Conservation (phyloP, 257 asterid genomes). For the Solanum lycopersicoides region DNA sequence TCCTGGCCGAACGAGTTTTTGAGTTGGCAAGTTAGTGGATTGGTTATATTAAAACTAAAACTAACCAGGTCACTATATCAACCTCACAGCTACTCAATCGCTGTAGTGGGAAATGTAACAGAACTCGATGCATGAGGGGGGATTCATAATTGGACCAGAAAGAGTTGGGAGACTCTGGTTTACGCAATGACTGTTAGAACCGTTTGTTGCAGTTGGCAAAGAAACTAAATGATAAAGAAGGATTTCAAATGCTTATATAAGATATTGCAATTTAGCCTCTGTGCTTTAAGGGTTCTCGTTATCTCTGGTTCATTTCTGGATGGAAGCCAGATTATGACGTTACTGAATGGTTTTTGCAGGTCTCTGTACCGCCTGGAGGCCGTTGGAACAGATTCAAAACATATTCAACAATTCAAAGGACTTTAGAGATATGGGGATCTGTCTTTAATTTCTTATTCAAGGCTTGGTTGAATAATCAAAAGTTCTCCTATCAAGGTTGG, state of each 20-base stretch:
- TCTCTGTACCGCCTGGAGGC: conserved; percentile 94
- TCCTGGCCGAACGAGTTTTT: not conserved
- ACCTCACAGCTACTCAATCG: not conserved
- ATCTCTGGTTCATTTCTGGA: not conserved
- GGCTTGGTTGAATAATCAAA: conserved; percentile 82
- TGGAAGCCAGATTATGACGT: not conserved
- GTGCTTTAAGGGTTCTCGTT: not conserved
- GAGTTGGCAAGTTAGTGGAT: not conserved
- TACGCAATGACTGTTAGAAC: not conserved
- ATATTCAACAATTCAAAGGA: conserved; percentile 89
- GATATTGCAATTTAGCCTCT: not conserved
- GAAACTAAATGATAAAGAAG: not conserved
- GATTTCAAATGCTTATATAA: not conserved
- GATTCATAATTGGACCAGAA: not conserved
- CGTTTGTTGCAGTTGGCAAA: not conserved
- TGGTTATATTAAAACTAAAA: not conserved
- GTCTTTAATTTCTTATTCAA: conserved; percentile 71
- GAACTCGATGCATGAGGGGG: not conserved
- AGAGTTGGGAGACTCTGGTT: not conserved
- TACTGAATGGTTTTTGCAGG: conserved; percentile 32
- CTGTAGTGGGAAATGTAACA: not conserved
- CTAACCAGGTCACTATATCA: not conserved
- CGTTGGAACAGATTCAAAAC: conserved; percentile 95
- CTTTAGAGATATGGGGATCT: conserved; percentile 95
- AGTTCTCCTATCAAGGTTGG: conserved; percentile 80